Base-by-base conservation (phyloP, 2,329 filamentous ascomycete species). In the Rhinocladiella mackenziei region DNA sequence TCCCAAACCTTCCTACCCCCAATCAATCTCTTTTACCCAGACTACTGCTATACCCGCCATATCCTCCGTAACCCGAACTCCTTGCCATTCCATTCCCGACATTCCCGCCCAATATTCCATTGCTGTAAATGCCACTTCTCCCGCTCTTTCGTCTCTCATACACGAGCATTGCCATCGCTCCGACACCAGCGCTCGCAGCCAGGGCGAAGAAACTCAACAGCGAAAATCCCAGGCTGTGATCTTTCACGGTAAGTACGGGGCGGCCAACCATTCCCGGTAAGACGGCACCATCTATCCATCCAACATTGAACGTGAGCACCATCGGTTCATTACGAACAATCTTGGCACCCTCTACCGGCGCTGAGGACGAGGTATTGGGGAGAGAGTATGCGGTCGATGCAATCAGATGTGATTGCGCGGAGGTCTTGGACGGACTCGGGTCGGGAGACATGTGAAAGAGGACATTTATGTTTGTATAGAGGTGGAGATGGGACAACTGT, bases 381-480 rank as follows among this genome's bases (percentile, higher is more conserved):
- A 89, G 84, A 54, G 81, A 86, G 67, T 98, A 97, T 4, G 89
- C 91, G 3, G 87, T 82, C 15, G 83, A 89, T 11, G 87, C 89
- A 60, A 95, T 87, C 30, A 95, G 77, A 13, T 89, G 88, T 20
- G 89, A 89, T 14, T 79, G 68, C n/a, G 64, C 56, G 3, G 48
- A 49, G 46, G 30, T 68, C 45, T 48, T 59, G 51, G 51, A 64
- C 57, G 58, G 9, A 53, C 56, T 20, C 54, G 57, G 10, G 20
- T 56, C 51, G 36, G 50, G 39, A 34, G 53, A 51, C 48, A 67
- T 71, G 51, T 91, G 92, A 56, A 96, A 75, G 43, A 97, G 73
- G 50, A 97, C 81, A 63, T 97, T 97, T 64, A 97, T 76, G 60
- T 87, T 81, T 4, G 89, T 91, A 60, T 84, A 86, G 56, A 98